Evolutionary conservation across 208 protist genomes (phyloP).

Genomic region (Naegleria lovaniensis): DNA sequence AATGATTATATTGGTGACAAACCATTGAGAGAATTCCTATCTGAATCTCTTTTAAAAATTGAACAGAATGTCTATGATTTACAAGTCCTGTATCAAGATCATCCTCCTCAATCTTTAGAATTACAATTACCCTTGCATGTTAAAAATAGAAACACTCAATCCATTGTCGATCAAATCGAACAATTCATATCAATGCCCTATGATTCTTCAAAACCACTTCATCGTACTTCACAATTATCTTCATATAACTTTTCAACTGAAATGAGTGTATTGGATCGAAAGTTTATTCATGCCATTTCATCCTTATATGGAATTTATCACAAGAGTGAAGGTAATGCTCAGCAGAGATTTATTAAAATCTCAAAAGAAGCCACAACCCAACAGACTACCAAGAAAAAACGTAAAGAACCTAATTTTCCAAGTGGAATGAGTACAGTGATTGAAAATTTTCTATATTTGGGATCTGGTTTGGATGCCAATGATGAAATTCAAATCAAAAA

Average conservation of each 20-base stretch:
- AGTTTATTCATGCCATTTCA: conserved; percentile 13
- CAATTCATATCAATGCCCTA: not conserved
- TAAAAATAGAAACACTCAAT: not conserved
- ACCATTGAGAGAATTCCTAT: not conserved
- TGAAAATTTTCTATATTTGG: conserved; percentile 19
- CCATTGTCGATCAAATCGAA: not conserved
- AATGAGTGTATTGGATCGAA: not conserved
- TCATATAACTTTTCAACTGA: not conserved
- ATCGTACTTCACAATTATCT: too few relatives aligned
- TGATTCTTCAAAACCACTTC: not conserved
- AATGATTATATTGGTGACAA: not conserved
- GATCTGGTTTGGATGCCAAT: conserved; percentile 6
- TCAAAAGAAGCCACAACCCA: too few relatives aligned
- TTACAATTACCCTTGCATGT: not conserved
- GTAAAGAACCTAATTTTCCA: not conserved
- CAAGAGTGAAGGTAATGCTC: not conserved
- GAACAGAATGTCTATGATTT: not conserved
- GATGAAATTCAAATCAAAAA: not conserved
- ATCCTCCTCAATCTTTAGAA: not conserved
- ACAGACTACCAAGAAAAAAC: not conserved
- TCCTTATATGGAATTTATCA: not conserved
- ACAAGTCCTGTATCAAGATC: not conserved
- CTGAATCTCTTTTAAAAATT: not conserved
- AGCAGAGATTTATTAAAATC: not conserved
- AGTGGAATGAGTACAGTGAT: not conserved